Percentiles rank a stretch among this genome's conserved stretches.
phyloP scores from a whole-genome alignment of 331 rosid genomes.

The Quercus tomentella region DNA sequence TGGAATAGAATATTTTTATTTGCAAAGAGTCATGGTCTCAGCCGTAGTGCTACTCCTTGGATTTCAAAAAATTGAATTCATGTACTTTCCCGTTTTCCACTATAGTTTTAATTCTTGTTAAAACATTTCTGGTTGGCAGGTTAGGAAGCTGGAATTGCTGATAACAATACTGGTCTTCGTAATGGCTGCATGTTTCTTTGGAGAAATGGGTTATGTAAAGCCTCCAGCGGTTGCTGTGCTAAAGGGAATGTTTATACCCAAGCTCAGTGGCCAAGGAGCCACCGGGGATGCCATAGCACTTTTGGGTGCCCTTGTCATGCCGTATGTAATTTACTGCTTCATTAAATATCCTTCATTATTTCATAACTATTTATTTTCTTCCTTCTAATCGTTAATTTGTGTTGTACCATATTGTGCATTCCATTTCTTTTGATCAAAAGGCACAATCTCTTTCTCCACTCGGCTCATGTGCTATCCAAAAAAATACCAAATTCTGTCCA shows the following conservation, averaged over 20 bases:
- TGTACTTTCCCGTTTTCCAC: too few species aligned
- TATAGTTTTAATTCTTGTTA: not conserved
- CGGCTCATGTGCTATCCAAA: constrained; percentile 84
- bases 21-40: too few species aligned
- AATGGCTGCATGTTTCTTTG: constrained; percentile 92
- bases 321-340: constrained; percentile 37
- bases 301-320: constrained; percentile 87
- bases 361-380: not conserved
- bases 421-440: constrained; percentile 25
- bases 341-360: not conserved
- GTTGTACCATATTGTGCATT: not conserved
- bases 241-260: constrained; percentile 51
- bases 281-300: constrained; percentile 88
- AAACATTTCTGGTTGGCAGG: constrained; percentile 16
- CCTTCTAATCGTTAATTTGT: not conserved
- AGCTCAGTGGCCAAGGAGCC: constrained; percentile 54
- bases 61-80: too few species aligned
- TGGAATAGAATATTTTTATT: too few species aligned
- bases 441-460: constrained; percentile 89
- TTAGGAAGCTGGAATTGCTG: constrained; percentile 75
- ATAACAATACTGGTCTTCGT: constrained; percentile 60
- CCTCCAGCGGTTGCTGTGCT: constrained; percentile 50
- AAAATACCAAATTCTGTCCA: constrained; percentile 60
- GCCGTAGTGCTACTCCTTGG: too few species aligned
- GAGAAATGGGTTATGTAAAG: constrained; percentile 70